These are phyloP conservation scores for Alisma plantagoaquatica DNA, from an alignment of 106 monocot genomes.

Conservation along the genomic window DNA sequence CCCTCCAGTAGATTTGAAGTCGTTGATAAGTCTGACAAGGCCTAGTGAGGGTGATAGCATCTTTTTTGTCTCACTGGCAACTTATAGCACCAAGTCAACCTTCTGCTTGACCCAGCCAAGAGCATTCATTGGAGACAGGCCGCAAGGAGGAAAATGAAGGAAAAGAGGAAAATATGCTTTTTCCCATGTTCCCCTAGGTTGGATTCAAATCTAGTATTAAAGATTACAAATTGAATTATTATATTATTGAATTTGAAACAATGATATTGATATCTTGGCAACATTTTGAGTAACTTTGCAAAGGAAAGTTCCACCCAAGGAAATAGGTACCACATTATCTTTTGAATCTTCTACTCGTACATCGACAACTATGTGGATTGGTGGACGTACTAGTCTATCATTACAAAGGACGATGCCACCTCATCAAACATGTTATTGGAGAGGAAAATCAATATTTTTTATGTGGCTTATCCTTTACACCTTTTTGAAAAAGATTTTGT, in stretches of 20 bases:
- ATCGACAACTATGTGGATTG: conserved; percentile 17
- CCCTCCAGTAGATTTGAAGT: too few species aligned
- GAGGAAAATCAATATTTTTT: conserved; percentile 10
- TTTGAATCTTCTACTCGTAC: conserved; percentile 11
- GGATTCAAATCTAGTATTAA: conserved; percentile 1
- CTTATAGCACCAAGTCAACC: too few species aligned
- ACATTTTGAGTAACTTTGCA: conserved; percentile 19
- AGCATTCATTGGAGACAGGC: too few species aligned
- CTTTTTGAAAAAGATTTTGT: conserved; percentile 16
- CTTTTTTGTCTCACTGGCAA: too few species aligned
- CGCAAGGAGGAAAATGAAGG: too few species aligned
- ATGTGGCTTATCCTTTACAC: conserved; percentile 12
- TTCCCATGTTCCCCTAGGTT: neutral
- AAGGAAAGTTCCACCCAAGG: conserved; percentile 12
- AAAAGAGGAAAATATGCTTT: neutral
- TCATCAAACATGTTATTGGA: conserved; percentile 8
- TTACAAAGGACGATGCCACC: conserved; percentile 9
- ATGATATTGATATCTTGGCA: conserved; percentile 19
- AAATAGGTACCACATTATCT: conserved; percentile 5
- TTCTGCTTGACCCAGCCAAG: too few species aligned
- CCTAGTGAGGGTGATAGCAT: too few species aligned
- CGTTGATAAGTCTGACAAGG: too few species aligned
- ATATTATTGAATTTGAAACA: conserved; percentile 2
- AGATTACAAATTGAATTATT: conserved; percentile 9
- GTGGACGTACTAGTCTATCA: conserved; percentile 9